Conservation (phyloP, 768 basidiomycete genomes). For the Chalciporus chontae region DNA sequence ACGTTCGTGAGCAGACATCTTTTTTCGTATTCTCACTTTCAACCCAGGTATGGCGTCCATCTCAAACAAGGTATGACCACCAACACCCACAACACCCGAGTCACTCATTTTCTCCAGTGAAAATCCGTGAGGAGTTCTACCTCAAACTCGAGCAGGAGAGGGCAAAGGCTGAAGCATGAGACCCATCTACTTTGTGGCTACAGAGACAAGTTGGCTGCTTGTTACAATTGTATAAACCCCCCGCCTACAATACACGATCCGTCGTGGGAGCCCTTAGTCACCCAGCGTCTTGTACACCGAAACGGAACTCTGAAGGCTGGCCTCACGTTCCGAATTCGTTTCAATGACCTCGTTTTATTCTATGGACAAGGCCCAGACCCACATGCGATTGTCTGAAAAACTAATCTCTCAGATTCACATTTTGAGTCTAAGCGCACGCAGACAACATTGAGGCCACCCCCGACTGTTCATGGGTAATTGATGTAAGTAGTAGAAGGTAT, state of each 20-base stretch:
- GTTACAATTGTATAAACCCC: conserved; percentile 11
- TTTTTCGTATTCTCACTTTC: conserved; percentile 26
- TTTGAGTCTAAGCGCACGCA: too few relatives aligned
- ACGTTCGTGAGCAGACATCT: conserved; percentile 29
- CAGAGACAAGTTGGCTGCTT: background rate
- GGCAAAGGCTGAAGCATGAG: conserved; percentile 16
- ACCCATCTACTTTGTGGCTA: background rate
- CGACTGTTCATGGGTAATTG: background rate
- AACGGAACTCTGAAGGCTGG: background rate
- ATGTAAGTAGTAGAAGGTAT: conserved; percentile 11
- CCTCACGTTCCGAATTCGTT: background rate
- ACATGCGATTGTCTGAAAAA: background rate
- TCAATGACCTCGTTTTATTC: background rate
- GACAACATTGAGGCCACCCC: background rate
- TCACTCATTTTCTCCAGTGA: conserved; percentile 48
- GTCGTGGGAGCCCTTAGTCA: background rate
- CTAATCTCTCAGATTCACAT: background rate
- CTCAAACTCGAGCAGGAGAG: conserved; percentile 72
- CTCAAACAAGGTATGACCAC: conserved; percentile 61
- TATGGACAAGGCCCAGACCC: background rate
- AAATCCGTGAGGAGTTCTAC: conserved; percentile 82
- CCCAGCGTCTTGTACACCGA: background rate
- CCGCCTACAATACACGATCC: conserved; percentile 10
- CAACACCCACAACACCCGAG: conserved; percentile 2
- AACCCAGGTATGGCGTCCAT: conserved; percentile 71